Evolutionary conservation across 179 eudicot species (phyloP).

Genomic region (Monotropa hypopitys): DNA sequence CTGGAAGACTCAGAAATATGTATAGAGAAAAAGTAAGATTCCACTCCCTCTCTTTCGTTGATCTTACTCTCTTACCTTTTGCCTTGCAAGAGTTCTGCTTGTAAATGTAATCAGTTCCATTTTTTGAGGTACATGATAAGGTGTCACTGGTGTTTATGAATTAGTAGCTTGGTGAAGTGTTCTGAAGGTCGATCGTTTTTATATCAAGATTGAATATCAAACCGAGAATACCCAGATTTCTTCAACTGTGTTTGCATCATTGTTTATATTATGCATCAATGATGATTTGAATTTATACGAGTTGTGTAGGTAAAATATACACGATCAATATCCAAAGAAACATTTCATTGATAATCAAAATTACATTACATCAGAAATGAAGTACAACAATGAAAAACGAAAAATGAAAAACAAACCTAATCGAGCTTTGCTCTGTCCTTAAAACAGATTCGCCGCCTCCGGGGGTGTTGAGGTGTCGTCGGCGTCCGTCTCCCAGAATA

Average conservation of each 20-base stretch:
- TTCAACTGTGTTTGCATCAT: not conserved
- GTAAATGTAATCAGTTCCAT: not conserved
- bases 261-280: not conserved
- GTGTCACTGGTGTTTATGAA: not conserved
- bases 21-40: constrained; percentile 66
- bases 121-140: not conserved
- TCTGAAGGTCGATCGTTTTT: not conserved
- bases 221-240: not conserved
- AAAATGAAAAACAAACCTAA: too few relatives aligned
- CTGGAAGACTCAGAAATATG: constrained; percentile 68
- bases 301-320: too few relatives aligned
- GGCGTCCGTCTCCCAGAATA: too few relatives aligned
- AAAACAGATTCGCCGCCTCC: too few relatives aligned
- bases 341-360: too few relatives aligned
- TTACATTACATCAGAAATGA: too few relatives aligned
- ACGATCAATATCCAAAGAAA: too few relatives aligned
- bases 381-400: too few relatives aligned
- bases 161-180: not conserved
- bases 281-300: not conserved
- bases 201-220: not conserved
- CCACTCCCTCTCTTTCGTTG: not conserved
- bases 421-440: too few relatives aligned
- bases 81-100: not conserved
- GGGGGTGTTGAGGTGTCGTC: too few relatives aligned
- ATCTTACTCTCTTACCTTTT: not conserved